A percentile compares a stretch with the other conserved stretches of the same genome.
These are phyloP conservation scores for Kluyveromyces lactis DNA, from an alignment of 805 yeast species.

Conservation along the genomic window DNA sequence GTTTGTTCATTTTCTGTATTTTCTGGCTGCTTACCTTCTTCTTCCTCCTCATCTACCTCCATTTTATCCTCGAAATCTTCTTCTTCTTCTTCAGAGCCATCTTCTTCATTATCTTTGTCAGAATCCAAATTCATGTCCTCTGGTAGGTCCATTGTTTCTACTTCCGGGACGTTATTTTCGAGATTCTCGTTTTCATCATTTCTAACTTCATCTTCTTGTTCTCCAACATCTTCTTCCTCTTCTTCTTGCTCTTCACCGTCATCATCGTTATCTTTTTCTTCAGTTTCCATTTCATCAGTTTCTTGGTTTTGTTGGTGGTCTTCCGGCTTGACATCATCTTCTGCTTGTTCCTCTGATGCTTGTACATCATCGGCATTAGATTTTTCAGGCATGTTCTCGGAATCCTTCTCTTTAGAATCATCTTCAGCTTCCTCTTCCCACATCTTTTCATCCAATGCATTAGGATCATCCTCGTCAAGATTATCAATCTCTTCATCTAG, in stretches of 20 bases:
- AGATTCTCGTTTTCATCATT: constrained; percentile 62
- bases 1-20: constrained; percentile 61
- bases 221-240: constrained; percentile 68
- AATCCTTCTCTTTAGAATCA: constrained; percentile 70
- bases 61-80: constrained; percentile 25
- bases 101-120: constrained; percentile 52
- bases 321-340: constrained; percentile 24
- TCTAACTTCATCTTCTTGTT: constrained; percentile 70
- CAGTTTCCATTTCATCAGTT: too few species aligned
- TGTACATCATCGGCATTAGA: constrained; percentile 39
- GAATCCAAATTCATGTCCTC: constrained; percentile 86
- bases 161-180: constrained; percentile 70
- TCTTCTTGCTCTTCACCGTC: constrained; percentile 47
- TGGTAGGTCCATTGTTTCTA: constrained; percentile 82
- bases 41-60: constrained; percentile 23
- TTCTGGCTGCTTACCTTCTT: constrained; percentile 58
- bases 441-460: constrained; percentile 94
- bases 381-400: constrained; percentile 59
- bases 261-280: constrained; percentile 38
- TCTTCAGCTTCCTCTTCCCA: constrained; percentile 91
- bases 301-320: constrained; percentile 30
- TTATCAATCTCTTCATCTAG: constrained; percentile 86
- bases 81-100: constrained; percentile 33
- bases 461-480: constrained; percentile 83
- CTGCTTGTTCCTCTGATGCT: constrained; percentile 33